Evolutionary conservation across 2,329 filamentous ascomycete species (phyloP).

Genomic region (Diaporthe amygdali): DNA sequence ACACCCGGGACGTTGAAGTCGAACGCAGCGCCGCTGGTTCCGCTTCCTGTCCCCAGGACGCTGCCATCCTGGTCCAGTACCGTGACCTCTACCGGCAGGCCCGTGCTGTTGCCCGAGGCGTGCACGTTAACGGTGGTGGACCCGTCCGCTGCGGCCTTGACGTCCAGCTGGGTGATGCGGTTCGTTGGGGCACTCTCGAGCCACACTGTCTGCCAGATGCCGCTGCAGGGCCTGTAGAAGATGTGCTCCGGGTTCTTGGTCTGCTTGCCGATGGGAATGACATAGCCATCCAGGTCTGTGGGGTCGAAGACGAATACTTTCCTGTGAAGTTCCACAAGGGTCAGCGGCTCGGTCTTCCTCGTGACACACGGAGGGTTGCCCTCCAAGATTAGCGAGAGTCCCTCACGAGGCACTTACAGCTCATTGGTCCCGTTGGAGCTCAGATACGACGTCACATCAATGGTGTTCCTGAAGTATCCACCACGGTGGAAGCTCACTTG

Average conservation of each 20-base stretch:
- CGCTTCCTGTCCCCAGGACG: slow-evolving; percentile 48
- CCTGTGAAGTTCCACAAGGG: slow-evolving; percentile 30
- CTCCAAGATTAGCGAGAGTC: neutral
- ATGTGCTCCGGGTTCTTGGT: slow-evolving; percentile 63
- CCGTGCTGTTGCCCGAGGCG: slow-evolving; percentile 42
- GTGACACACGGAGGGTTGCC: neutral
- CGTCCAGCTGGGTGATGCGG: slow-evolving; percentile 63
- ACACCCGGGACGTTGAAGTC: slow-evolving; percentile 59
- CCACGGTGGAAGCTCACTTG: slow-evolving; percentile 59
- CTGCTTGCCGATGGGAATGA: slow-evolving; percentile 73
- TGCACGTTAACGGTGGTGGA: slow-evolving; percentile 62
- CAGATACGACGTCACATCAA: slow-evolving; percentile 60
- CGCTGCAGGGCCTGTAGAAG: slow-evolving; percentile 75
- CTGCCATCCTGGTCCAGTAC: slow-evolving; percentile 43
- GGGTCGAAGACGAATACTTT: slow-evolving; percentile 72
- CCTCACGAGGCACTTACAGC: slow-evolving; percentile 45
- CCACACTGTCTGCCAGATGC: slow-evolving; percentile 79
- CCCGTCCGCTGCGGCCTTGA: slow-evolving; percentile 62
- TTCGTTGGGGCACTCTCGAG: slow-evolving; percentile 65
- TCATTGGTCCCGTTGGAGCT: slow-evolving; percentile 53
- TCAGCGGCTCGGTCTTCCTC: neutral
- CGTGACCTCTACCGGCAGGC: slow-evolving; percentile 37
- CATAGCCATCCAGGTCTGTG: slow-evolving; percentile 59
- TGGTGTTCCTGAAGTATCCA: slow-evolving; percentile 65
- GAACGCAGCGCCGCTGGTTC: slow-evolving; percentile 55